Evolutionary conservation across 2,329 filamentous ascomycete genomes (phyloP).

Genomic region (Hymenoscyphus fructigenus): DNA sequence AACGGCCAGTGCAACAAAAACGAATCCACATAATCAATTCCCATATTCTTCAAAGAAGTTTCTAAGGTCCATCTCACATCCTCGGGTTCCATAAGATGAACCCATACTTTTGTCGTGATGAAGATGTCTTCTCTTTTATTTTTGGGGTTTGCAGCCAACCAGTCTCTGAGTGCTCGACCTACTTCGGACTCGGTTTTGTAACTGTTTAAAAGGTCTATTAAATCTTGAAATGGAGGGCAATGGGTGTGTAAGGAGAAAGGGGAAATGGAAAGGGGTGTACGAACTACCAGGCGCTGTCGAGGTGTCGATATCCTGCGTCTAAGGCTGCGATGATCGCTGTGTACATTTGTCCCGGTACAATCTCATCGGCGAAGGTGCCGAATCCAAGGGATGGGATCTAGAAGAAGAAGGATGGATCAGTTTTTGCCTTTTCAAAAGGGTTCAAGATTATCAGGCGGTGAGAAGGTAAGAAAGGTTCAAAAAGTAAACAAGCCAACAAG

Average conservation of each 20-base stretch:
- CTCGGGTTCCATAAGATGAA: constrained; percentile 63
- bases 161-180: constrained; percentile 71
- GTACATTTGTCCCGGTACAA: constrained; percentile 44
- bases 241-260: not conserved
- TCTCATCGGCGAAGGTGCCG: constrained; percentile 37
- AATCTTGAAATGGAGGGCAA: constrained; percentile 32
- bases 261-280: constrained; percentile 11
- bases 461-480: not conserved
- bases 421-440: not conserved
- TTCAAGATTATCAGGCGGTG: not conserved
- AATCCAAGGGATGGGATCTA: constrained; percentile 45
- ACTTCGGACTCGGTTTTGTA: constrained; percentile 83
- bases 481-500: not conserved
- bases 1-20: constrained; percentile 81
- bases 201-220: constrained; percentile 22
- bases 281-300: constrained; percentile 69
- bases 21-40: constrained; percentile 77
- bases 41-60: constrained; percentile 68
- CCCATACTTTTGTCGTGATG: constrained; percentile 40
- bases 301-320: constrained; percentile 61
- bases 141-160: constrained; percentile 57
- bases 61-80: constrained; percentile 68
- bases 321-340: constrained; percentile 58
- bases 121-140: constrained; percentile 49
- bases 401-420: not conserved